A percentile compares a stretch with the other conserved stretches of the same genome.
These are phyloP conservation scores for Sarocladium oryzae DNA, from an alignment of 2,329 filamentous ascomycete species.

Conservation along the genomic window DNA sequence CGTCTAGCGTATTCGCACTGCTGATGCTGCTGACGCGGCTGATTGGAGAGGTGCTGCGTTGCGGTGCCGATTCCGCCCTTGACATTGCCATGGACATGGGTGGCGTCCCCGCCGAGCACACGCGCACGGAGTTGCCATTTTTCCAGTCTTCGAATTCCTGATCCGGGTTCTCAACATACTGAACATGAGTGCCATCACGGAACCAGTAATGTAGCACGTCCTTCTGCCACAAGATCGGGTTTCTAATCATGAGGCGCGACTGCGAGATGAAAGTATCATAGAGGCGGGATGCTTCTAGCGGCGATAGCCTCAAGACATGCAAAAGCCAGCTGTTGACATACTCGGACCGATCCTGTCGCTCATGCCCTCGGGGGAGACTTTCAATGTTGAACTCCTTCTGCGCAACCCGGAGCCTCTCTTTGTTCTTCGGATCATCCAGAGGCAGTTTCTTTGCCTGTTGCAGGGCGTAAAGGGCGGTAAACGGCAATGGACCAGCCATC, in stretches of 20 bases:
- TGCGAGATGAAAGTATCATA: constrained; percentile 25
- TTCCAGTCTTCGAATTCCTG: constrained; percentile 61
- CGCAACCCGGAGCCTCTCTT: constrained; percentile 30
- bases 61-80: not conserved
- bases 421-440: constrained; percentile 25
- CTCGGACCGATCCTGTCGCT: constrained; percentile 32
- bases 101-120: not conserved
- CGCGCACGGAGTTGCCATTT: not conserved
- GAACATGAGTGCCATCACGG: constrained; percentile 18
- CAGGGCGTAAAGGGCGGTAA: constrained; percentile 35
- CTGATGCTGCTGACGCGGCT: not conserved
- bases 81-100: constrained; percentile 4
- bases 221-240: constrained; percentile 28
- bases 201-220: constrained; percentile 34
- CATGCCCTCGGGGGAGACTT: constrained; percentile 27
- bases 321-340: constrained; percentile 47
- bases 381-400: constrained; percentile 44
- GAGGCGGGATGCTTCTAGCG: constrained; percentile 38
- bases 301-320: constrained; percentile 40
- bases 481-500: constrained; percentile 27
- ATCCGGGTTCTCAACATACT: constrained; percentile 57
- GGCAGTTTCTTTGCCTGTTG: constrained; percentile 31
- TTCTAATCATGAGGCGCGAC: constrained; percentile 24
- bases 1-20: constrained; percentile 3
- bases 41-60: not conserved